phyloP scores from a whole-genome alignment of 768 basidiomycete species.

The Hericium alpestre region DNA sequence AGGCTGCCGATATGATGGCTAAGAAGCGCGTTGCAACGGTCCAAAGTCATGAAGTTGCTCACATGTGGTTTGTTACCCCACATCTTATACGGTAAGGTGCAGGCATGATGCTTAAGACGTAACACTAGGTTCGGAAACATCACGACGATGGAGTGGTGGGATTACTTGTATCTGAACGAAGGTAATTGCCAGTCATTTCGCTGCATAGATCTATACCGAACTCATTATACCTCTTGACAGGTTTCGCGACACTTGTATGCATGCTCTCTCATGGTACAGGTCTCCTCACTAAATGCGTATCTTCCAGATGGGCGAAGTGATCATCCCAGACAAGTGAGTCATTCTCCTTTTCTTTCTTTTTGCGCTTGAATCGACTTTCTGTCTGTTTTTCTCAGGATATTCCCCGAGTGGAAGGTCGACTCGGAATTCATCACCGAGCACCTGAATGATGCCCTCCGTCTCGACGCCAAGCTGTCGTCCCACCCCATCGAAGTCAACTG shows the following conservation, averaged over 20 bases:
- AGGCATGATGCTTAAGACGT: constrained; percentile 6
- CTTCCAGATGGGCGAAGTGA: constrained; percentile 41
- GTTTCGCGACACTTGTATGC: constrained; percentile 66
- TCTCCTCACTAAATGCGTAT: constrained; percentile 6
- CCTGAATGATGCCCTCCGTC: constrained; percentile 61
- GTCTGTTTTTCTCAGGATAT: constrained; percentile 32
- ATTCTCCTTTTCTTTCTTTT: neutral
- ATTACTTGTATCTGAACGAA: constrained; percentile 75
- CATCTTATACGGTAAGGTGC: neutral
- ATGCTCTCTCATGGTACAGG: neutral
- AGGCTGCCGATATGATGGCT: constrained; percentile 56
- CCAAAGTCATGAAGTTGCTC: constrained; percentile 81
- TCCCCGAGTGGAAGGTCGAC: constrained; percentile 81
- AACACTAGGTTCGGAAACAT: constrained; percentile 75
- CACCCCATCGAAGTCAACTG: constrained; percentile 92
- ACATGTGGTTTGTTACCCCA: constrained; percentile 52
- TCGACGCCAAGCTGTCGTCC: constrained; percentile 80
- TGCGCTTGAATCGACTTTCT: neutral
- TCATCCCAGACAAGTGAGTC: constrained; percentile 4
- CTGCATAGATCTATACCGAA: neutral
- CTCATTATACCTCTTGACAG: constrained; percentile 42
- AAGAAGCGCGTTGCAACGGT: constrained; percentile 71
- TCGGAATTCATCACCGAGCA: constrained; percentile 73
- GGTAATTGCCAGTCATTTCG: constrained; percentile 57
- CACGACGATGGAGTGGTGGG: constrained; percentile 91